Evolutionary conservation across 2,329 filamentous ascomycete genomes (phyloP).

Genomic region (Aureobasidium sp.): DNA sequence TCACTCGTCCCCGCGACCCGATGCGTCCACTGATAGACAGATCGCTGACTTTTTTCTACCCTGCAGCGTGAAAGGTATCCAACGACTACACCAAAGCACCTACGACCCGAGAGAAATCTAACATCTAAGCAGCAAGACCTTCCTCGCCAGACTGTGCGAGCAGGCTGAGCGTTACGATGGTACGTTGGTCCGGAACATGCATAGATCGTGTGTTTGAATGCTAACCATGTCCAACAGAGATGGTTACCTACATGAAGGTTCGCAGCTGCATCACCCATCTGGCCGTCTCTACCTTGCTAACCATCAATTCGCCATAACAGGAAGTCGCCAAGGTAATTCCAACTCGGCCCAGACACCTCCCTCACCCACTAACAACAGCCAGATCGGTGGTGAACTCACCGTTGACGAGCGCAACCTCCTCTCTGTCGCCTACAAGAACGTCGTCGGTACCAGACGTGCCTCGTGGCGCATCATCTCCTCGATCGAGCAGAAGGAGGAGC

Average conservation of each 20-base stretch:
- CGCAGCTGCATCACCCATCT: conserved; percentile 25
- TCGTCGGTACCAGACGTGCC: conserved; percentile 93
- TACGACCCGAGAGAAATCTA: conserved; percentile 19
- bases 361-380: conserved; percentile 8
- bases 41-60: conserved; percentile 28
- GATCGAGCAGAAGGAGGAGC: conserved; percentile 99
- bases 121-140: conserved; percentile 75
- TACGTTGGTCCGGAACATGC: conserved; percentile 34
- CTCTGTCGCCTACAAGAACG: conserved; percentile 99
- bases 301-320: conserved; percentile 36
- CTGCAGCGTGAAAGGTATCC: conserved; percentile 43
- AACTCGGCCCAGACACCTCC: not conserved
- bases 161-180: conserved; percentile 99
- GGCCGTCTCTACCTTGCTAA: not conserved
- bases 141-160: conserved; percentile 99
- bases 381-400: conserved; percentile 60
- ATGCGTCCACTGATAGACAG: conserved; percentile 1
- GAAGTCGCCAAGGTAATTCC: conserved; percentile 82
- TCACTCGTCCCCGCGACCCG: conserved; percentile 10
- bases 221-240: conserved; percentile 50
- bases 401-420: conserved; percentile 80
- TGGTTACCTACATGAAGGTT: conserved; percentile 98
- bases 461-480: conserved; percentile 99
- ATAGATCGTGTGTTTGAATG: conserved; percentile 4
- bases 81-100: not conserved